Evolutionary conservation across 768 basidiomycete species (phyloP), one percentile per base, ranked within the genome.

Genomic region (Gautieria morchelliformis): DNA sequence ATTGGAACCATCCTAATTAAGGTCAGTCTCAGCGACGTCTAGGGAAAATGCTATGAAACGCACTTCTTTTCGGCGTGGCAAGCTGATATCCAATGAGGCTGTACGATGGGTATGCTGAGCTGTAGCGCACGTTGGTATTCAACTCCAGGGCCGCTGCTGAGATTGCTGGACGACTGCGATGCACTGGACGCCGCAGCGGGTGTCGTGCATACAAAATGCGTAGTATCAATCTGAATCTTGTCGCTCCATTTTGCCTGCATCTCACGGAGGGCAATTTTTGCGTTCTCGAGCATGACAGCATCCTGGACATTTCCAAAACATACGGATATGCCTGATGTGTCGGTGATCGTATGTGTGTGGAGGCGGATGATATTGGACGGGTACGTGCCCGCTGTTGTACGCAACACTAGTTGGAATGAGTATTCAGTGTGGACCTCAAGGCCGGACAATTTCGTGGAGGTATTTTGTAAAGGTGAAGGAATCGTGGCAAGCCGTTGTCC

Each of bases 121-220:
- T 94, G 92, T 56, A 94, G 71, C 3, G 95, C 96, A n/a, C 93
- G 82, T 66, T 97, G 93, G 68, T 97, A 98, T 63, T 93, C 90
- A 7, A 89, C 84, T 0, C 87, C 87, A 0, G 92, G 88, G 2
- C 82, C 81, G 15, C 76, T 72, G 11, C 74, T 71, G 1, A 74
- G 67, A 56, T 74, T 78, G 0, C 84, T 82, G 9, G 77, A 74
- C 0, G 77, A 77, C 58, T 74, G 77, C 10, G 82, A 82, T 33
- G 81, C 85, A 10, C 69, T 63, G 0, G 83, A 80, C 0, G 82
- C 84, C 2, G 68, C 55, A 5, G 59, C 53, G 3, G 93, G 92
- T 0, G 89, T 92, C 17, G 93, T 95, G 67, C 93, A 95, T 42
- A 97, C 93, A 63, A 96, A 99, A 70, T 99, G 95, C 0, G 94